Evolutionary conservation across 1,139 yeast species (phyloP).

Genomic region (Candida mesenterica): DNA sequence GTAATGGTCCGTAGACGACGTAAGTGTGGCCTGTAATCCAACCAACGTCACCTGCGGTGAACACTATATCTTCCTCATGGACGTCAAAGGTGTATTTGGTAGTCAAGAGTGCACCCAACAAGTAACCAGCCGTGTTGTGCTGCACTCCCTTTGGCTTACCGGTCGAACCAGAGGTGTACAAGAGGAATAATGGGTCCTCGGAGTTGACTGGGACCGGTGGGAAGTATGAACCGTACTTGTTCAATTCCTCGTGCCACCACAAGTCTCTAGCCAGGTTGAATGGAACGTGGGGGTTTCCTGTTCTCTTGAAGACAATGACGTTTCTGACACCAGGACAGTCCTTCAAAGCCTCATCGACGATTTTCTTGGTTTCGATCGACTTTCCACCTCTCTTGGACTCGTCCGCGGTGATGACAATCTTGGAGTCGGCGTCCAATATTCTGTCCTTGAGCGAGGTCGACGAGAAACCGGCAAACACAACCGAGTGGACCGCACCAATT

Average conservation of each 20-base stretch:
- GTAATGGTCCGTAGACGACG: slow-evolving; percentile 77
- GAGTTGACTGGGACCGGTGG: slow-evolving; percentile 61
- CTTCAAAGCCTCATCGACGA: slow-evolving; percentile 77
- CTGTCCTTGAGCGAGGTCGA: slow-evolving; percentile 75
- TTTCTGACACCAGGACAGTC: slow-evolving; percentile 66
- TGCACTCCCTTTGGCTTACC: slow-evolving; percentile 71
- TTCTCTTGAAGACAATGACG: slow-evolving; percentile 71
- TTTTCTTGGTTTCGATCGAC: slow-evolving; percentile 77
- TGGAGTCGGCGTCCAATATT: slow-evolving; percentile 72
- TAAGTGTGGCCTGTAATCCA: slow-evolving; percentile 90
- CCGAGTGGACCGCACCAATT: slow-evolving; percentile 81
- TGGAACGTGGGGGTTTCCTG: slow-evolving; percentile 66
- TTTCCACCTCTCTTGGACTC: slow-evolving; percentile 83
- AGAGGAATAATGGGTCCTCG: slow-evolving; percentile 63
- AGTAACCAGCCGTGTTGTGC: slow-evolving; percentile 78
- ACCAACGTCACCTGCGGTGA: slow-evolving; percentile 87
- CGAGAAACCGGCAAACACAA: slow-evolving; percentile 81
- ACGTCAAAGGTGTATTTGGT: slow-evolving; percentile 76
- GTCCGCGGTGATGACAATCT: slow-evolving; percentile 73
- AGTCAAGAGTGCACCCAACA: slow-evolving; percentile 67
- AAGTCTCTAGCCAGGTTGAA: slow-evolving; percentile 62
- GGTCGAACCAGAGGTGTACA: slow-evolving; percentile 68
- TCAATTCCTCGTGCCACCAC: slow-evolving; percentile 80
- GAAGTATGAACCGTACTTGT: slow-evolving; percentile 61
- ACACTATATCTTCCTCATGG: slow-evolving; percentile 67